Conservation (phyloP, 176 grass and related monocot species). For the Coix lacrymajobi region DNA sequence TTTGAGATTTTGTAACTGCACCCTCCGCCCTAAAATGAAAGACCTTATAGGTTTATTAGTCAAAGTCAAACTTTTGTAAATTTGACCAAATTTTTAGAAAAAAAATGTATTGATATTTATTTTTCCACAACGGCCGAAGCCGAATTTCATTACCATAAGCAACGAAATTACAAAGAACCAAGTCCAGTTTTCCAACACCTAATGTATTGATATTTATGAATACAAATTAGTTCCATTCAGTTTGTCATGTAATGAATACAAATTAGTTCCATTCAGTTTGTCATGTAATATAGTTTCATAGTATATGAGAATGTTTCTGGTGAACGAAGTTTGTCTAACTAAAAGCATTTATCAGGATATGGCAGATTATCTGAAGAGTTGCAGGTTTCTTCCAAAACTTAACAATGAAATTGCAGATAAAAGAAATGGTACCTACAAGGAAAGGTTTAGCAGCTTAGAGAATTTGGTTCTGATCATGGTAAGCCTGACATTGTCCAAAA, state of each 20-base stretch:
- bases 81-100: background rate
- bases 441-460: slow-evolving; percentile 79
- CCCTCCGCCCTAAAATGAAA: background rate
- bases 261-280: background rate
- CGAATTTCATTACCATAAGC: too few species aligned
- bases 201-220: background rate
- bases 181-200: too few species aligned
- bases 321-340: background rate
- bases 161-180: too few species aligned
- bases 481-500: slow-evolving; percentile 28
- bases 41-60: background rate
- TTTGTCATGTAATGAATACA: background rate
- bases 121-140: too few species aligned
- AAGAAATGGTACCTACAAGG: slow-evolving; percentile 90
- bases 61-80: background rate
- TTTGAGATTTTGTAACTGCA: background rate
- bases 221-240: background rate
- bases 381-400: slow-evolving; percentile 90
- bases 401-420: slow-evolving; percentile 77
- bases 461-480: slow-evolving; percentile 97
- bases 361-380: slow-evolving; percentile 71
- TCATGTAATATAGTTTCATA: background rate
- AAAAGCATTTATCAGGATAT: slow-evolving; percentile 54
- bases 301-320: background rate
- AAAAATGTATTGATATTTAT: background rate